These are phyloP conservation scores for Babesia ovata DNA, from an alignment of 169 alveolate genomes.

Conservation along the genomic window DNA sequence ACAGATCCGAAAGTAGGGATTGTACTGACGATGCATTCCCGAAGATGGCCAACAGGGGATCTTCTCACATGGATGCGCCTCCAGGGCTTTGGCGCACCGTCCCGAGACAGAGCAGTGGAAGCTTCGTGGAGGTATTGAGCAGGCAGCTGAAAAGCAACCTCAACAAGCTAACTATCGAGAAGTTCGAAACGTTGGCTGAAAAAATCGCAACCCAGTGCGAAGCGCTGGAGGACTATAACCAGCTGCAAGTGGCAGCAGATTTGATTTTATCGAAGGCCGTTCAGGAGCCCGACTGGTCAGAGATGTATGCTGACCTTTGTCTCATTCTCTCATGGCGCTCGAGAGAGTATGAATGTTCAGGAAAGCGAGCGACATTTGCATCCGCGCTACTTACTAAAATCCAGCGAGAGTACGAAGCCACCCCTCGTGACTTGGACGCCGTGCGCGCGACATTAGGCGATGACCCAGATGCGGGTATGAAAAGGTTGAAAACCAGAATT, in stretches of 20 bases:
- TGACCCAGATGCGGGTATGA: conserved; percentile 55
- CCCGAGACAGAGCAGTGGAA: conserved; percentile 19
- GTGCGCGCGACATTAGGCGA: conserved; percentile 65
- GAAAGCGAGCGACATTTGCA: conserved; percentile 75
- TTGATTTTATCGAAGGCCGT: conserved; percentile 86
- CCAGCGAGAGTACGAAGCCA: conserved; percentile 75
- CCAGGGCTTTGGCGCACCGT: conserved; percentile 51
- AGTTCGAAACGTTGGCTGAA: conserved; percentile 87
- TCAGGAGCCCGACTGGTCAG: conserved; percentile 90
- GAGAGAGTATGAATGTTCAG: conserved; percentile 73
- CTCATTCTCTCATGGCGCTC: conserved; percentile 83
- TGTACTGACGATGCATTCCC: background rate
- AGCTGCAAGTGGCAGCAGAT: conserved; percentile 79
- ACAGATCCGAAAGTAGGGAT: conserved; percentile 10
- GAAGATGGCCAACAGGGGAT: background rate
- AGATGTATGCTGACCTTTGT: conserved; percentile 91
- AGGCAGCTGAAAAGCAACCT: conserved; percentile 83
- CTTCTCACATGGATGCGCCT: background rate
- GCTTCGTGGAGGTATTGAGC: conserved; percentile 41
- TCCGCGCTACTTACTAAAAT: conserved; percentile 74
- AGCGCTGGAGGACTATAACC: conserved; percentile 71
- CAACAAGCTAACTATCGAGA: conserved; percentile 88
- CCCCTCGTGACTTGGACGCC: conserved; percentile 75
- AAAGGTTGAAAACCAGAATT: conserved; percentile 80
- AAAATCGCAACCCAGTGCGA: conserved; percentile 84